These are phyloP conservation scores for Ophiognomonia clavigignenti-juglandacearum DNA, from an alignment of 2,329 filamentous ascomycete species.

Conservation along the genomic window DNA sequence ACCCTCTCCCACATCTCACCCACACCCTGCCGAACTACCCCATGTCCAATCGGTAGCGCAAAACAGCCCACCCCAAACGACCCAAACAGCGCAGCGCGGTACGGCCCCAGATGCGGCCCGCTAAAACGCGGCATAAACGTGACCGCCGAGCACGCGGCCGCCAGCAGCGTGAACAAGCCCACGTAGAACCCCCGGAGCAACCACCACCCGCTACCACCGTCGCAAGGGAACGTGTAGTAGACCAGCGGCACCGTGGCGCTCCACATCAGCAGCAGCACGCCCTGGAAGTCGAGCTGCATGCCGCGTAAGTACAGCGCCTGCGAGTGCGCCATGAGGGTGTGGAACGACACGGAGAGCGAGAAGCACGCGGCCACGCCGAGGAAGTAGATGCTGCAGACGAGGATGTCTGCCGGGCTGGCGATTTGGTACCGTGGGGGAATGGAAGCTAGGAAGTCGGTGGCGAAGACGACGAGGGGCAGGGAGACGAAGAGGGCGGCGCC, in stretches of 20 bases:
- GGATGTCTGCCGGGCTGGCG: slow-evolving; percentile 31
- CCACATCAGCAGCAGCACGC: slow-evolving; percentile 59
- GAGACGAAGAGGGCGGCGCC: slow-evolving; percentile 34
- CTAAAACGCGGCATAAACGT: slow-evolving; percentile 33
- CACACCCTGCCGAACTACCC: slow-evolving; percentile 27
- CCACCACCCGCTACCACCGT: no score
- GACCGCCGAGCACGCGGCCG: slow-evolving; percentile 31
- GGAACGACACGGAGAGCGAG: slow-evolving; percentile 45
- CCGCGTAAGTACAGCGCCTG: slow-evolving; percentile 42
- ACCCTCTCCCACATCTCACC: slow-evolving; percentile 31
- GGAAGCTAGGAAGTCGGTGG: no score
- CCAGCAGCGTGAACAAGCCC: slow-evolving; percentile 29
- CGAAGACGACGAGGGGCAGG: slow-evolving; percentile 32
- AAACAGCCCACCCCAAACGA: slow-evolving; percentile 34
- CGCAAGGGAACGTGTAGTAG: slow-evolving; percentile 48
- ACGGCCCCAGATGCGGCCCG: slow-evolving; percentile 31
- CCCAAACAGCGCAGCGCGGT: slow-evolving; percentile 35
- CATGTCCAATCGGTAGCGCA: slow-evolving; percentile 35
- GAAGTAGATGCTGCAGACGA: slow-evolving; percentile 38
- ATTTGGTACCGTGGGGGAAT: slow-evolving; percentile 31
- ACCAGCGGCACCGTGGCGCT: slow-evolving; percentile 54
- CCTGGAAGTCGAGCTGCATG: slow-evolving; percentile 57
- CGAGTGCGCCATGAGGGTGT: slow-evolving; percentile 53
- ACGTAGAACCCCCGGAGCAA: slow-evolving; percentile 33
- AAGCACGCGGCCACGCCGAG: slow-evolving; percentile 41